Conservation (phyloP, 176 grass and related monocot genomes). For the Oryza glaberrima region DNA sequence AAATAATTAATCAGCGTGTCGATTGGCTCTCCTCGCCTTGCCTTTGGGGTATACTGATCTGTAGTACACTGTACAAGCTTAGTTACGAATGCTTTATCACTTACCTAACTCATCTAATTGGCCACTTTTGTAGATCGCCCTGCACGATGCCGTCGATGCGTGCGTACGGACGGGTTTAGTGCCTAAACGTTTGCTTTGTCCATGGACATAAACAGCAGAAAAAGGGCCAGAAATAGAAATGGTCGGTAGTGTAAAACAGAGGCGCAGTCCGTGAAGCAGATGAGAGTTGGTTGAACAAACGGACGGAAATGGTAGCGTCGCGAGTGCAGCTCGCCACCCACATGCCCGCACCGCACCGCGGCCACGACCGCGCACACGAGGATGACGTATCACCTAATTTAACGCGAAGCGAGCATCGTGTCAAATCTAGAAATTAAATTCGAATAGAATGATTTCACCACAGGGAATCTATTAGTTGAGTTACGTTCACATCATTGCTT, state of each 20-base stretch:
- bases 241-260: not conserved
- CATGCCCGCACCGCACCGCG: too few species aligned
- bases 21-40: not conserved
- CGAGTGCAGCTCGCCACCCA: too few species aligned
- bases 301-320: not conserved
- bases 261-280: not conserved
- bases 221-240: not conserved
- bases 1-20: not conserved
- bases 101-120: not conserved
- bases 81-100: not conserved
- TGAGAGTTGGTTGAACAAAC: slow-evolving; percentile 24
- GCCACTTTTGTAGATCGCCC: not conserved
- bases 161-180: not conserved
- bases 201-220: not conserved
- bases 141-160: not conserved
- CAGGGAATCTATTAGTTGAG: too few species aligned
- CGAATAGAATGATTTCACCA: too few species aligned
- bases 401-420: too few species aligned
- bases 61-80: not conserved
- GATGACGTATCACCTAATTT: too few species aligned
- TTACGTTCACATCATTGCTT: too few species aligned
- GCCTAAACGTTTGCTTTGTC: not conserved
- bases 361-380: too few species aligned
- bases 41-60: not conserved
- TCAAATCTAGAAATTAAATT: too few species aligned